Evolutionary conservation across 2,329 filamentous ascomycete genomes (phyloP), one percentile per base, ranked within the genome.

Genomic region (Lecanicillium sp.): DNA sequence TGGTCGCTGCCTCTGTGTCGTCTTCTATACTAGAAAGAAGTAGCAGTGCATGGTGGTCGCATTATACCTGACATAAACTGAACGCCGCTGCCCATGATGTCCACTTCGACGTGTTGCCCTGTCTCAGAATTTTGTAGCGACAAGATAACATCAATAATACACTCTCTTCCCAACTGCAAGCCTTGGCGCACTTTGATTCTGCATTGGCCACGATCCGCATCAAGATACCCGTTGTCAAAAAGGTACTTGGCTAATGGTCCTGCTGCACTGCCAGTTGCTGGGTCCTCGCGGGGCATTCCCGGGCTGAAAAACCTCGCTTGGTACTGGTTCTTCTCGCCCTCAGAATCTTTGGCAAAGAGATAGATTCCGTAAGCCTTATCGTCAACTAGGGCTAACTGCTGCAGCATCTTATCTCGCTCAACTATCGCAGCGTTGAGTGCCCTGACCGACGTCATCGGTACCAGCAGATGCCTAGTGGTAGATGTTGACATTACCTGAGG

Each of bases 301-400:
- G 46, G 48, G 31, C 43, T 49, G 34, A 50, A 51, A 41, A 49
- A 51, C 11, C 48, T 37, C 4, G 47, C 48, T 15, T 43, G 38
- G 29, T 47, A 48, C 7, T 14, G 37, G 11, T 25, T 25, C 22
- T 25, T 25, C 11, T 25, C 22, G 11, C 22, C 22, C 22, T 25
- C 22, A 25, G 22, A 25, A 25, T 25, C 29, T 7, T 28, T 41
- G 5, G 45, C 33, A 34, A 48, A 43, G 5, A 48, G 31, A 25
- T 37, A 48, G 19, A 48, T 19, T 3, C 45, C 45, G 33, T 48
- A 44, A 5, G 43, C 38, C 16, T 17, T 17, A 20, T 48, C 29
- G 35, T 48, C 45, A 9, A 43, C 45, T 5, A 35, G 27, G 2
- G 22, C 32, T 5, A 48, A 41, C 29, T 48, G 43, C 33, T 43